phyloP scores from a whole-genome alignment of 1,139 yeast genomes.

The Kodamaea anthophila region DNA sequence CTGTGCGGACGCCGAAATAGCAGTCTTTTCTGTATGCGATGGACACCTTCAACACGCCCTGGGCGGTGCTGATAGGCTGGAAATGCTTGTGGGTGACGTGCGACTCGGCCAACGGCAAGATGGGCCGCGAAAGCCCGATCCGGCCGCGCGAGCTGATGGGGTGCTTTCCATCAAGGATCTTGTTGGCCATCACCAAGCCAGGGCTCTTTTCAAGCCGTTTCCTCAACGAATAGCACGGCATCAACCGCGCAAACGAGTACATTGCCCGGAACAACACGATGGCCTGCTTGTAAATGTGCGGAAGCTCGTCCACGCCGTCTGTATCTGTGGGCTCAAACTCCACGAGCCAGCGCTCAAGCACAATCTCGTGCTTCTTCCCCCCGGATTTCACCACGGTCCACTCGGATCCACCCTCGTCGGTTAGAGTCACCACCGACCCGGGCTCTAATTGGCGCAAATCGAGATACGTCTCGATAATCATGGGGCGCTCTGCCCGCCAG shows the following conservation, averaged over 20 bases:
- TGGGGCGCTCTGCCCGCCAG: conserved; percentile 71
- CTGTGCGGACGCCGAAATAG: conserved; percentile 47
- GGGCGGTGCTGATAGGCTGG: conserved; percentile 64
- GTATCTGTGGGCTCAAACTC: conserved; percentile 52
- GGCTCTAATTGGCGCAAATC: conserved; percentile 60
- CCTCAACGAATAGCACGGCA: conserved; percentile 65
- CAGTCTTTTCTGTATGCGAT: conserved; percentile 74
- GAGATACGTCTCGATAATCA: conserved; percentile 77
- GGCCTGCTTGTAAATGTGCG: conserved; percentile 68
- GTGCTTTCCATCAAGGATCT: conserved; percentile 69
- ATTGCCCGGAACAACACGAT: conserved; percentile 69
- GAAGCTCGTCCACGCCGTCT: conserved; percentile 46
- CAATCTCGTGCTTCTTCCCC: conserved; percentile 65
- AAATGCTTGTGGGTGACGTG: conserved; percentile 59
- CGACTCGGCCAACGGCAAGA: conserved; percentile 43
- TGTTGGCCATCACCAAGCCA: conserved; percentile 43
- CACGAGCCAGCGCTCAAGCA: conserved; percentile 86
- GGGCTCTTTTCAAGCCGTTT: conserved; percentile 18
- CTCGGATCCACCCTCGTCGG: conserved; percentile 45
- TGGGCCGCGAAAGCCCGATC: conserved; percentile 70
- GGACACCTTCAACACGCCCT: conserved; percentile 67
- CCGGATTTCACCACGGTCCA: conserved; percentile 51
- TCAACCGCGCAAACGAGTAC: conserved; percentile 56
- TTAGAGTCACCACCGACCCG: conserved; percentile 55
- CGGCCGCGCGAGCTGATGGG: conserved; percentile 80